Evolutionary conservation across 805 yeast species (phyloP).

Genomic region (Zygoascus flipseniorum): DNA sequence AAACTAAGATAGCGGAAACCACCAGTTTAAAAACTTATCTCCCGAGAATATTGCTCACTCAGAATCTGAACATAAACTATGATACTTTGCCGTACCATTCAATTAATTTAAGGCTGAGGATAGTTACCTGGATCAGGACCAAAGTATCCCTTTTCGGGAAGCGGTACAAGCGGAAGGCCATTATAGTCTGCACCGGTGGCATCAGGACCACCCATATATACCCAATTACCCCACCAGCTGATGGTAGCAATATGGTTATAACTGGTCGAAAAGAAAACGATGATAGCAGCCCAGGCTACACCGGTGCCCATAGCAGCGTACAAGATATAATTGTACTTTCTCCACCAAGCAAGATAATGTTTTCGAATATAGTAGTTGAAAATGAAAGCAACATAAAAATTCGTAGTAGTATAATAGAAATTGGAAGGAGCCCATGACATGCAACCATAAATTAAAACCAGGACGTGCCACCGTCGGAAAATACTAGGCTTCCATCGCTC

Average conservation of each 20-base stretch:
- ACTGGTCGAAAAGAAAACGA: slow-evolving; percentile 36
- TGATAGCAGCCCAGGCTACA: slow-evolving; percentile 38
- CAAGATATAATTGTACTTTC: slow-evolving; percentile 41
- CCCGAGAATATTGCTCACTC: neutral
- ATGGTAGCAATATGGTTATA: slow-evolving; percentile 25
- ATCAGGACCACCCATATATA: slow-evolving; percentile 7
- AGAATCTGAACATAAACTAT: neutral
- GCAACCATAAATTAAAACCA: slow-evolving; percentile 1
- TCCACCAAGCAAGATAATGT: slow-evolving; percentile 43
- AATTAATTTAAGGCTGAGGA: slow-evolving; percentile 6
- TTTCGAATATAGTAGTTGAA: slow-evolving; percentile 39
- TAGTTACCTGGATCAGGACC: slow-evolving; percentile 24
- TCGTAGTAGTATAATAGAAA: slow-evolving; percentile 35
- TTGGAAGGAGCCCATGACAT: slow-evolving; percentile 33
- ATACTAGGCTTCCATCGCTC: neutral
- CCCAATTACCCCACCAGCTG: slow-evolving; percentile 43
- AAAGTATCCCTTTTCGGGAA: slow-evolving; percentile 22
- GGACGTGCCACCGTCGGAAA: neutral
- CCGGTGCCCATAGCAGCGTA: slow-evolving; percentile 43
- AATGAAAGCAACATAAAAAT: slow-evolving; percentile 33
- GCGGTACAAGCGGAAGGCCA: neutral
- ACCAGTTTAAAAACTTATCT: neutral
- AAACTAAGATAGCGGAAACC: neutral
- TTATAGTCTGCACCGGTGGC: neutral
- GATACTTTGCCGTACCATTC: neutral